These are phyloP conservation scores for Ustilago xerochloae DNA, from an alignment of 1,284 basidiomycete species.

Conservation along the genomic window DNA sequence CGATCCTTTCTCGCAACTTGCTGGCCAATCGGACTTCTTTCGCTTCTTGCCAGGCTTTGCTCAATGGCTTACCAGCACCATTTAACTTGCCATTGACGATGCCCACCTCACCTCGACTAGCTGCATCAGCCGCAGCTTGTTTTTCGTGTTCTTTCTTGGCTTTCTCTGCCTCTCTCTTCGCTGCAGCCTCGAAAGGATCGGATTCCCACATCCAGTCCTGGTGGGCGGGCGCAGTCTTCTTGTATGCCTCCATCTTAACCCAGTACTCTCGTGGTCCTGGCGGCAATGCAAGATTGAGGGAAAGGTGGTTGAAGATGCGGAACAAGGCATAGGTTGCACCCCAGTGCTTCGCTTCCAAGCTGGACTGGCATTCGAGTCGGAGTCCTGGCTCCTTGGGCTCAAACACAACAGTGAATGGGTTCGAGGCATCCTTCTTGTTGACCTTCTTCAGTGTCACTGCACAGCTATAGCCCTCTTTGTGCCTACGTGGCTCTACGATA, in stretches of 20 bases:
- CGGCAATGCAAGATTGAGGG: constrained; percentile 61
- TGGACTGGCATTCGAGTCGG: constrained; percentile 51
- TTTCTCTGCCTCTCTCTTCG: constrained; percentile 57
- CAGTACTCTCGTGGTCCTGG: constrained; percentile 67
- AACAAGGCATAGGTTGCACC: constrained; percentile 68
- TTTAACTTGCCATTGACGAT: constrained; percentile 41
- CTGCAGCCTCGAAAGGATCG: constrained; percentile 66
- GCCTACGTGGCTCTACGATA: constrained; percentile 55
- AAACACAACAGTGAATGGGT: constrained; percentile 58
- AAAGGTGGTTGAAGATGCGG: constrained; percentile 62
- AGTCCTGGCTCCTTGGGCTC: constrained; percentile 64
- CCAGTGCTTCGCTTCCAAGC: constrained; percentile 66
- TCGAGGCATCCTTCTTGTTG: constrained; percentile 64
- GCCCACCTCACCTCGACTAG: constrained; percentile 26
- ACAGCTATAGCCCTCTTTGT: constrained; percentile 56
- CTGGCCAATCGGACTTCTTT: constrained; percentile 88
- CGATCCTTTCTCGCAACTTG: constrained; percentile 80
- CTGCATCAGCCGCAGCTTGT: constrained; percentile 40
- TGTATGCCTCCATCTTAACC: constrained; percentile 61
- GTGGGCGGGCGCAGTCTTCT: constrained; percentile 54
- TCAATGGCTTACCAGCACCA: constrained; percentile 51
- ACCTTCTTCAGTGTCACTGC: constrained; percentile 62
- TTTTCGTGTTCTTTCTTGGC: constrained; percentile 50
- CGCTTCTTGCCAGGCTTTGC: constrained; percentile 75
- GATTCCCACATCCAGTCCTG: constrained; percentile 63